These are phyloP conservation scores for Cicer judaicum DNA, from an alignment of 306 rosid species.

Conservation along the genomic window DNA sequence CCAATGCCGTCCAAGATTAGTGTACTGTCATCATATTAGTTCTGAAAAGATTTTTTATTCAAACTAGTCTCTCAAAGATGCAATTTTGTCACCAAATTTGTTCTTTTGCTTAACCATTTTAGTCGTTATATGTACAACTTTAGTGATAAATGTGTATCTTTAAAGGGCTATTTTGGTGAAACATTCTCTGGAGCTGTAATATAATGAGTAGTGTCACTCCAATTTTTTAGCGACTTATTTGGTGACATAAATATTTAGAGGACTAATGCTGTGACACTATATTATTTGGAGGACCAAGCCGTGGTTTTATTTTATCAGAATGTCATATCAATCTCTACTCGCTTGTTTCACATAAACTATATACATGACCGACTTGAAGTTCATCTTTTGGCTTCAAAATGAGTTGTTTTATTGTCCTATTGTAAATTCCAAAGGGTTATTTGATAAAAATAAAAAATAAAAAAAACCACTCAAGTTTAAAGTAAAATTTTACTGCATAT, in stretches of 20 bases:
- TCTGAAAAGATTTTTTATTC: background rate
- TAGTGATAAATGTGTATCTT: background rate
- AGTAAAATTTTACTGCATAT: background rate
- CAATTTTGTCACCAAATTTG: background rate
- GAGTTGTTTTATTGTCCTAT: background rate
- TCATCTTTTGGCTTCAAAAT: background rate
- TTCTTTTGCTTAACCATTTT: background rate
- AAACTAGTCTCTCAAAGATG: background rate
- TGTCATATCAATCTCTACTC: constrained; percentile 3
- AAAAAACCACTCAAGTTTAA: background rate
- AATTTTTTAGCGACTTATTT: background rate
- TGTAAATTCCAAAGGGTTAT: background rate
- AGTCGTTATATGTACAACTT: background rate
- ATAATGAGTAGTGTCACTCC: background rate
- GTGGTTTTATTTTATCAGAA: background rate
- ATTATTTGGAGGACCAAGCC: background rate
- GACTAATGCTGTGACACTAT: background rate
- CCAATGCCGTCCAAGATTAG: background rate
- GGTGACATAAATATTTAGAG: background rate
- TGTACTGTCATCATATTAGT: background rate
- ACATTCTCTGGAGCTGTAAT: background rate
- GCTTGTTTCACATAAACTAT: background rate
- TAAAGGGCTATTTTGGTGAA: background rate
- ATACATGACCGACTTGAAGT: background rate
- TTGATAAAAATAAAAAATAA: background rate